These are phyloP conservation scores for Mucor piriformis DNA, from an alignment of 371 early-diverging fungal genomes.

Conservation along the genomic window DNA sequence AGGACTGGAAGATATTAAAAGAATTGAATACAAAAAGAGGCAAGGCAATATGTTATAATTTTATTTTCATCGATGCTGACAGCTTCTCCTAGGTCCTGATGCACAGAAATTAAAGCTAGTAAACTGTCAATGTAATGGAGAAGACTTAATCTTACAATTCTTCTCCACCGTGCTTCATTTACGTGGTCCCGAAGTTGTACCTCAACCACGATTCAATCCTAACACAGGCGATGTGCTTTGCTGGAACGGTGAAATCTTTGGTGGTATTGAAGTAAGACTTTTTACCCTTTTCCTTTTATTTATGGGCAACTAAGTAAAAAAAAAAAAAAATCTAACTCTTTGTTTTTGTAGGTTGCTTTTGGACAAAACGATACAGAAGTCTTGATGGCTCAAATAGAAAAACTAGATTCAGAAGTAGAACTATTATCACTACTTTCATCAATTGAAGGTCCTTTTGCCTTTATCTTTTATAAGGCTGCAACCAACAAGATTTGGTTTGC, in stretches of 20 bases:
- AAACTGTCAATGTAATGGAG: not conserved
- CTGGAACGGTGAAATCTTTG: slow-evolving; percentile 89
- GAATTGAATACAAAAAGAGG: slow-evolving; percentile 57
- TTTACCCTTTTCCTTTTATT: too few species aligned
- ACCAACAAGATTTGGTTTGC: slow-evolving; percentile 73
- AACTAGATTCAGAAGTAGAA: slow-evolving; percentile 9
- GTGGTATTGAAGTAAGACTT: slow-evolving; percentile 58
- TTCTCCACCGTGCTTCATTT: slow-evolving; percentile 81
- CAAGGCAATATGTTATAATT: too few species aligned
- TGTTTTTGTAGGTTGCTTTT: slow-evolving; percentile 27
- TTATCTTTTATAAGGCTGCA: slow-evolving; percentile 66
- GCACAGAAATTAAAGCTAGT: slow-evolving; percentile 31
- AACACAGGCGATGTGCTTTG: slow-evolving; percentile 62
- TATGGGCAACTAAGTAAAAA: too few species aligned
- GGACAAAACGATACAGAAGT: slow-evolving; percentile 61
- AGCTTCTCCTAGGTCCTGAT: slow-evolving; percentile 66
- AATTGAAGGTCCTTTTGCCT: slow-evolving; percentile 80
- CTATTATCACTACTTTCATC: slow-evolving; percentile 49
- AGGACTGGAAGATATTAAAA: slow-evolving; percentile 45
- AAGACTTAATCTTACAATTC: slow-evolving; percentile 35
- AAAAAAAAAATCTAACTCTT: too few species aligned
- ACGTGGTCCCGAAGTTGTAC: slow-evolving; percentile 65
- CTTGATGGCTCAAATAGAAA: slow-evolving; percentile 49
- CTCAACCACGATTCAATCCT: slow-evolving; percentile 66
- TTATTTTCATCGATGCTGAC: too few species aligned